Conservation (phyloP, 2,329 filamentous ascomycete species). For the Fusarium newnesense region DNA sequence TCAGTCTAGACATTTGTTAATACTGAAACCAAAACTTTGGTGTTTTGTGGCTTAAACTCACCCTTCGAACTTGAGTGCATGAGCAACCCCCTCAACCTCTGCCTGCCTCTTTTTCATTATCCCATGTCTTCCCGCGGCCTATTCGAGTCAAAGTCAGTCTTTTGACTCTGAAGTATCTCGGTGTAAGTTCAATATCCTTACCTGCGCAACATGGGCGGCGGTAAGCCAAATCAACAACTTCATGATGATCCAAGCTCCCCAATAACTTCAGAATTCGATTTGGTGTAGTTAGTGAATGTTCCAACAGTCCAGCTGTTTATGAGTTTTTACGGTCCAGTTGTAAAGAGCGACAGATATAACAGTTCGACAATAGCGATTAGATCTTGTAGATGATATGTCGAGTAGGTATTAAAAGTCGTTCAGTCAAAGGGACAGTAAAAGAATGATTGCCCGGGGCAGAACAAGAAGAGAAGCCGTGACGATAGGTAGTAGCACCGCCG, state of each 20-base stretch:
- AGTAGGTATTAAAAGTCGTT: conserved; percentile 10
- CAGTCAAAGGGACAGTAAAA: conserved; percentile 6
- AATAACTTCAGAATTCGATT: conserved; percentile 8
- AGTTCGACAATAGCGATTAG: background rate
- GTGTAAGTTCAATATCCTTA: conserved; percentile 3
- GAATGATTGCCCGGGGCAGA: conserved; percentile 41
- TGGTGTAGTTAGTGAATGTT: conserved; percentile 17
- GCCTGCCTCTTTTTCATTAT: conserved; percentile 32
- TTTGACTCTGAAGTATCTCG: background rate
- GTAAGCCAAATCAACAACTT: conserved; percentile 32
- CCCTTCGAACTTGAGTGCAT: conserved; percentile 41
- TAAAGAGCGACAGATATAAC: conserved; percentile 21
- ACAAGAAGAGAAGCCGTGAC: conserved; percentile 25
- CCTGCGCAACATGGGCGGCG: conserved; percentile 34
- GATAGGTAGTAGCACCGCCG: conserved; percentile 3
- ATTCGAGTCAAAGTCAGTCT: background rate
- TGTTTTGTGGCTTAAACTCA: background rate
- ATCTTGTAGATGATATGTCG: background rate
- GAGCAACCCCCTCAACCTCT: conserved; percentile 6
- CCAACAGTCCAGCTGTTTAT: conserved; percentile 44
- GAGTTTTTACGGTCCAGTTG: background rate
- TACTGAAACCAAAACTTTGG: too few species aligned
- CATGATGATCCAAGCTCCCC: conserved; percentile 15
- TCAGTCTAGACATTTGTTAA: conserved; percentile 31
- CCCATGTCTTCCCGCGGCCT: conserved; percentile 36